phyloP scores from a whole-genome alignment of 129 eudicot genomes.

The Artemisia annua region DNA sequence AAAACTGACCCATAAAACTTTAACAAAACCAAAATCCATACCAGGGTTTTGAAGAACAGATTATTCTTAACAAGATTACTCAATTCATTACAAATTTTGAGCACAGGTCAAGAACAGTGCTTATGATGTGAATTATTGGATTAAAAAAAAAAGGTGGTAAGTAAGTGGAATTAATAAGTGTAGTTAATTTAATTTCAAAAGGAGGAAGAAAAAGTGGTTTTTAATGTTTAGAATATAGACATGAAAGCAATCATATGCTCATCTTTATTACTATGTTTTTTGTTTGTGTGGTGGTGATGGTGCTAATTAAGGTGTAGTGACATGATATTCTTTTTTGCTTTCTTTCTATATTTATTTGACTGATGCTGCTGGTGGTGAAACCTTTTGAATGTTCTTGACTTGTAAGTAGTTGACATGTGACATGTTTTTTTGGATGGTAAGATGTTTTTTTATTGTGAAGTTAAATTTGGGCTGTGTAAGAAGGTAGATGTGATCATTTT shows the following conservation, averaged over 20 bases:
- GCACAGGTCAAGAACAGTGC: neutral
- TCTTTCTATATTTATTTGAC: constrained; percentile 14
- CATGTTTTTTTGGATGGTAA: neutral
- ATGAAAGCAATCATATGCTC: constrained; percentile 35
- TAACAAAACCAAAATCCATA: constrained; percentile 15
- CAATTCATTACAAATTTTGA: constrained; percentile 26
- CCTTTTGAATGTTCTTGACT: constrained; percentile 15
- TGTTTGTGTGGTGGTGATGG: constrained; percentile 25
- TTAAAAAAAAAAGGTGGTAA: constrained; percentile 20
- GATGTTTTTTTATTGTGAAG: too few species aligned
- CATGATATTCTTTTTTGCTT: neutral
- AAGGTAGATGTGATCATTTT: too few species aligned
- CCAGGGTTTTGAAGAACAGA: constrained; percentile 36
- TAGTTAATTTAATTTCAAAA: constrained; percentile 18
- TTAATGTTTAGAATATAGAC: constrained; percentile 7
- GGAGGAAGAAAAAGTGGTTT: constrained; percentile 27
- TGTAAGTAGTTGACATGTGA: constrained; percentile 13
- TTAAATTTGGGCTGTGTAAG: too few species aligned
- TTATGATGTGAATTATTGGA: constrained; percentile 24
- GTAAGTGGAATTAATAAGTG: constrained; percentile 14
- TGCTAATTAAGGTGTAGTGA: neutral
- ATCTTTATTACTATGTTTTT: constrained; percentile 6
- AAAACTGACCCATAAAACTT: neutral
- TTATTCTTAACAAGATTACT: constrained; percentile 18
- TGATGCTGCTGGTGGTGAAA: constrained; percentile 22